Base-by-base conservation (phyloP, 1,139 yeast species). In the Protomyces arabidopsidicola region DNA sequence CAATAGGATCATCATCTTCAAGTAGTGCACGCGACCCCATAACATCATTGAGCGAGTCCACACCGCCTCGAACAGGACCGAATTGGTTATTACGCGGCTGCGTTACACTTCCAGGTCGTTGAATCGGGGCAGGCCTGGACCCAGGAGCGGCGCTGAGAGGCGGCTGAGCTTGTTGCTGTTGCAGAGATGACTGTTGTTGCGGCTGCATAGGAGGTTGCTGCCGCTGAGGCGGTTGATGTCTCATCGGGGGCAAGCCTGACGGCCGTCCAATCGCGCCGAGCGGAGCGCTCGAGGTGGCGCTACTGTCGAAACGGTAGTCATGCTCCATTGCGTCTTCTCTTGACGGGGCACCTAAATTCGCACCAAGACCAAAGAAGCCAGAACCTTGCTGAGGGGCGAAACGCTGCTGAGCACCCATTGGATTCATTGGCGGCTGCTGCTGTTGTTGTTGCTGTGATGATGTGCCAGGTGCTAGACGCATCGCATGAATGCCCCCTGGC, bases 1-100 rank as follows among this genome's bases (percentile, higher is more conserved):
- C 55, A 9, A 63, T 63, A 31, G 65, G 63, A 54, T 67, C 69
- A 38, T 66, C 66, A 45, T 66, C 68, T 39, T 65, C 64, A n/a
- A 63, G 56, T 36, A 68, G 63, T 2, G 70, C 70, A 8, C 66
- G 60, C 10, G 67, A 63, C n/a, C 70, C 70, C 69, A 68, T 66
- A 20, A 67, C 65, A 16, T 67, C 64, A 22, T 50, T 60, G 9
- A 42, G 22, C 20, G 53, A 54, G 53, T 39, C 31, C 54, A 54
- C 27, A 14, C 36, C 55, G 14, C 39, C 38, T n/a, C 52, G 67
- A 39, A 59, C 65, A 31, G 63, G 60, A 42, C 20, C 53, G 24
- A 3, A 56, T 52, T 24, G 66, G 42, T n/a, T 36, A 2, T 36
- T 36, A 36, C n/a, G 51, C 55, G 62, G 20, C 27, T 55, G 60